These are phyloP conservation scores for Phytophthora sp. DNA, from an alignment of 352 stramenopile species.

Conservation along the genomic window DNA sequence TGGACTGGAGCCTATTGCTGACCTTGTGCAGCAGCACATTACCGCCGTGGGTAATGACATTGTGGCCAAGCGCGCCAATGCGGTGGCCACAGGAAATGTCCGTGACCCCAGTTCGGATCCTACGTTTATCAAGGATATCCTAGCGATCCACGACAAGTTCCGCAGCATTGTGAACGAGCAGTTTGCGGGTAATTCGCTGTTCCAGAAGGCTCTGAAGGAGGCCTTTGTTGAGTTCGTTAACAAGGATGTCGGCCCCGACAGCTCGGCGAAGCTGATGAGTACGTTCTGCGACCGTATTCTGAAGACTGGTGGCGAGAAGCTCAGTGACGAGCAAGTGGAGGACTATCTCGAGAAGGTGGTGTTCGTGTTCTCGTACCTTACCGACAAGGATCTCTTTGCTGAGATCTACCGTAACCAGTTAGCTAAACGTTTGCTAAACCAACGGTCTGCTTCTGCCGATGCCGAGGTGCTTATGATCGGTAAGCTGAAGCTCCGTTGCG, in stretches of 20 bases:
- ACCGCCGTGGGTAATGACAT: conserved; percentile 88
- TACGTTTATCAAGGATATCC: conserved; percentile 98
- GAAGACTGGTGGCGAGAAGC: conserved; percentile 98
- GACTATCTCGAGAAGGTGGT: conserved; percentile 98
- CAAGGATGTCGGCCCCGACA: conserved; percentile 97
- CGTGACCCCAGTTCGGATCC: conserved; percentile 93
- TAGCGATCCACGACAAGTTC: conserved; percentile 98
- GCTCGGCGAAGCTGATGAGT: conserved; percentile 99
- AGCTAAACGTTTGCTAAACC: conserved; percentile 97
- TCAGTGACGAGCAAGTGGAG: conserved; percentile 97
- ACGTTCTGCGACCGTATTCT: conserved; percentile 99
- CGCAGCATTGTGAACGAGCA: conserved; percentile 96
- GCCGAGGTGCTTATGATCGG: conserved; percentile 99
- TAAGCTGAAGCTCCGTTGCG: conserved; percentile 99
- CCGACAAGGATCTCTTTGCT: conserved; percentile 99
- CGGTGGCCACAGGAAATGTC: conserved; percentile 92
- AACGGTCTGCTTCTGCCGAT: conserved; percentile 97
- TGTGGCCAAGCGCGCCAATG: conserved; percentile 84
- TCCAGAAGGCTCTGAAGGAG: conserved; percentile 99
- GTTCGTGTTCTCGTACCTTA: conserved; percentile 99
- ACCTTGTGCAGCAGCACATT: conserved; percentile 97
- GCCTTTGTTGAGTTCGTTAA: conserved; percentile 99
- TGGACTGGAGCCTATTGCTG: conserved; percentile 96
- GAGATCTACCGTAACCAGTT: conserved; percentile 99
- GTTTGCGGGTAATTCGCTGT: conserved; percentile 97